A percentile compares a stretch with the other conserved stretches of the same genome.
Evolutionary conservation across 1,284 basidiomycete genomes (phyloP).

Genomic region (Pseudozyma thailandica): DNA sequence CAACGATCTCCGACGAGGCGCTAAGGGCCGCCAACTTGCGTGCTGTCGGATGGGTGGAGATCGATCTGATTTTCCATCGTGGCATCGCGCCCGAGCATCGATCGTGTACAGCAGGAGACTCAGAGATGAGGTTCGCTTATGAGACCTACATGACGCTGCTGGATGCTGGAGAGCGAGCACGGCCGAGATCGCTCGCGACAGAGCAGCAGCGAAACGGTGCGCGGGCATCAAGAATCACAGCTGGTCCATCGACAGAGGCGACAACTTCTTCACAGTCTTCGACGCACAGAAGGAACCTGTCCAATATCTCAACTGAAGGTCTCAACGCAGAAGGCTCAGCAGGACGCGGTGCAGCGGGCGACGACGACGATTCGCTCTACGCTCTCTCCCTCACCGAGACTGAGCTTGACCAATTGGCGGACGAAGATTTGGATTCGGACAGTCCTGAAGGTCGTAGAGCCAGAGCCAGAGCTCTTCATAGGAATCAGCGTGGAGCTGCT

Average conservation of each 20-base stretch:
- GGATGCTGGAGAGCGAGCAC: slow-evolving; percentile 50
- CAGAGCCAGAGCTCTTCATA: slow-evolving; percentile 48
- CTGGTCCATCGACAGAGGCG: neutral
- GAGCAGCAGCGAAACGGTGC: slow-evolving; percentile 13
- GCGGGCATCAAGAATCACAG: slow-evolving; percentile 6
- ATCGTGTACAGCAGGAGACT: slow-evolving; percentile 49
- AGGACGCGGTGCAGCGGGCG: slow-evolving; percentile 12
- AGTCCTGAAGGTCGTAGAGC: slow-evolving; percentile 40
- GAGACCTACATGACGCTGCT: slow-evolving; percentile 52
- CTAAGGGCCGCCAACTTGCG: slow-evolving; percentile 24
- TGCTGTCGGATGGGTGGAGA: slow-evolving; percentile 54
- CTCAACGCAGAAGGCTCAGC: slow-evolving; percentile 23
- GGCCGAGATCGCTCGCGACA: slow-evolving; percentile 24
- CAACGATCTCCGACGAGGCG: slow-evolving; percentile 26
- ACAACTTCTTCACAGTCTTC: slow-evolving; percentile 1
- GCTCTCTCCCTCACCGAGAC: slow-evolving; percentile 38
- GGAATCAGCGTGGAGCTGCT: slow-evolving; percentile 56
- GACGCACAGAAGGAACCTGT: slow-evolving; percentile 17
- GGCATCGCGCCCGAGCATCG: slow-evolving; percentile 56
- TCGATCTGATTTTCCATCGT: slow-evolving; percentile 53
- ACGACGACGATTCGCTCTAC: slow-evolving; percentile 34
- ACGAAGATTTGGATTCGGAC: slow-evolving; percentile 36
- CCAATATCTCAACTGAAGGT: slow-evolving; percentile 12
- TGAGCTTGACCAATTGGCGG: slow-evolving; percentile 27
- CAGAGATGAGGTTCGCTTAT: slow-evolving; percentile 56